Evolutionary conservation across 164 flowering plant species (phyloP), one percentile per base, ranked within the genome.

Genomic region (Piper betle): DNA sequence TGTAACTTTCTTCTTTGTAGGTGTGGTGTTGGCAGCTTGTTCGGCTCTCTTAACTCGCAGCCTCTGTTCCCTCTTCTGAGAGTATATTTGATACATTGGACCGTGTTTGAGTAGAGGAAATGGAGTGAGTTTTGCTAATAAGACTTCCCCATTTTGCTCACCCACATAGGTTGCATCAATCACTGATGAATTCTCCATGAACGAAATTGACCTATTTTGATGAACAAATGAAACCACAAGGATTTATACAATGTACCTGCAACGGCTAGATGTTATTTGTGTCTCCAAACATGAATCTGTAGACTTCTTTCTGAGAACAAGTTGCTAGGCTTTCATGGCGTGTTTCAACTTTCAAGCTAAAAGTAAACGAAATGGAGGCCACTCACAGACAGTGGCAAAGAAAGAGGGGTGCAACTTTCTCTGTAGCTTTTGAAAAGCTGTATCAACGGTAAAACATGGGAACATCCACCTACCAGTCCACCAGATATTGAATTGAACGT

Each of bases 11-110:
- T 84, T 82, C 79, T 68, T 82, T 0, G 72, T 71, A 7, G 88
- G 81, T 37, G 80, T 73, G 12, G 61, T 50, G 37, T 67, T 65
- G 3, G 62, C 63, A 18, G 67, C 58, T 1, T 48, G 41, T 53
- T 55, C 50, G 41, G 55, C 48, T 54, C 68, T 64, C 71, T 63
- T 80, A 62, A 25, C 42, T 61, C 81, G 60, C 37, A 89, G 74
- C 74, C 61, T 81, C 0, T 75, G 60, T 70, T 89, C 91, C 66
- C 96, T 63, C 39, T 84, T 69, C 42, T 72, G 72, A 0, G 91
- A 74, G 71, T 89, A 89, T 4, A 76, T 85, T 40, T 66, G 62
- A 79, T 84, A 89, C 57, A 80, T 75, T 33, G 81, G 80, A 0
- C 96, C 84, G 52, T 81, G 61, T 43, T 76, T 67, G 62, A 73